These are phyloP conservation scores for Diaporthe longicolla DNA, from an alignment of 2,329 filamentous ascomycete genomes.

Conservation along the genomic window DNA sequence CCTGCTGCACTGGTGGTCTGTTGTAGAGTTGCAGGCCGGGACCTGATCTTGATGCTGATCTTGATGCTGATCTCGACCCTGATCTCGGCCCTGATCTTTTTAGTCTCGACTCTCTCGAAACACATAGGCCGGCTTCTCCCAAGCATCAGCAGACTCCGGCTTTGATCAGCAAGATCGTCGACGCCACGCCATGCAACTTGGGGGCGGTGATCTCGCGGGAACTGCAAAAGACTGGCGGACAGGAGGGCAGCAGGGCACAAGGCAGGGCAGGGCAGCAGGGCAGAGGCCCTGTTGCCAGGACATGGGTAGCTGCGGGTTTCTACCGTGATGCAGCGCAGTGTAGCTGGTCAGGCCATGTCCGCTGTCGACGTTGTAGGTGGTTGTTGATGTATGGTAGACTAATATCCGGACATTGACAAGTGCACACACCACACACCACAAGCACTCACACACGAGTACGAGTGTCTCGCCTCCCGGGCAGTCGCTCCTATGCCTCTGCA, in stretches of 20 bases:
- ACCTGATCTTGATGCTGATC: conserved; percentile 8
- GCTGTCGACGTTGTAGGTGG: conserved; percentile 2
- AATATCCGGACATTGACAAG: background rate
- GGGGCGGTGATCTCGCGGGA: conserved; percentile 32
- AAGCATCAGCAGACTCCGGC: conserved; percentile 23
- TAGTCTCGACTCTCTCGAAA: background rate
- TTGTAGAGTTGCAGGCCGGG: background rate
- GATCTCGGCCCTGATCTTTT: background rate
- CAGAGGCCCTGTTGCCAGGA: conserved; percentile 21
- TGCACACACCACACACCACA: background rate
- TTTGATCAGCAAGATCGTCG: conserved; percentile 32
- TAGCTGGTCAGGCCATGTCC: conserved; percentile 20
- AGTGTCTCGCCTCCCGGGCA: background rate
- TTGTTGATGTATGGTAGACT: conserved; percentile 4
- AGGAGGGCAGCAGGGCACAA: background rate
- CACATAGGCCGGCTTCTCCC: background rate
- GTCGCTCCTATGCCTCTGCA: background rate
- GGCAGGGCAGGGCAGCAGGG: conserved; percentile 8
- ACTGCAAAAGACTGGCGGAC: conserved; percentile 14
- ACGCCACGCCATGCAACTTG: conserved; percentile 34
- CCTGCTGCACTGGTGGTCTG: background rate
- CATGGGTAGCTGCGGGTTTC: conserved; percentile 25
- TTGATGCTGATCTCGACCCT: background rate
- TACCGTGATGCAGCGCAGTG: background rate
- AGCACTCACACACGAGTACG: background rate